Evolutionary conservation across 768 basidiomycete genomes (phyloP).

Genomic region (Pleurotus sapidus): DNA sequence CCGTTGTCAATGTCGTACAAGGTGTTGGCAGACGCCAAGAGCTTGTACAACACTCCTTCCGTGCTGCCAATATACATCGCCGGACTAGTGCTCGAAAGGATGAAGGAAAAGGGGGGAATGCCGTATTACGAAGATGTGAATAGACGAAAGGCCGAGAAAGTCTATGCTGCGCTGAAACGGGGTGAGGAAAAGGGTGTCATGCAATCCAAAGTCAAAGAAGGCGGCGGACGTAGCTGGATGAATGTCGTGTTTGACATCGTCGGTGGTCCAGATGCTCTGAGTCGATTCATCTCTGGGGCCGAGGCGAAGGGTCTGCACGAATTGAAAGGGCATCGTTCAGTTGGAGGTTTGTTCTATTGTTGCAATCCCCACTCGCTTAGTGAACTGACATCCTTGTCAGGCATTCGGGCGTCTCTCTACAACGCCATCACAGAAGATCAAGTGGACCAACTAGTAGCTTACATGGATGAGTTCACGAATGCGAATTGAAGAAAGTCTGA

Average conservation of each 20-base stretch:
- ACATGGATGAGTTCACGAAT: constrained; percentile 53
- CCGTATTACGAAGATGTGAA: constrained; percentile 65
- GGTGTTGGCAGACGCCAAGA: constrained; percentile 69
- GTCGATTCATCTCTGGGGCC: constrained; percentile 77
- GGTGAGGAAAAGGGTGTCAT: constrained; percentile 73
- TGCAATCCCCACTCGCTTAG: background rate
- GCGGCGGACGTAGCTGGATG: constrained; percentile 85
- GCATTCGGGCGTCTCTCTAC: constrained; percentile 84
- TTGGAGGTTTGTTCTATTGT: constrained; percentile 38
- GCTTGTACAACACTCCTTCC: constrained; percentile 91
- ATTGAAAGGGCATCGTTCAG: constrained; percentile 88
- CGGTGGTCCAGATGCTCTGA: constrained; percentile 64
- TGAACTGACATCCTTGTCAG: constrained; percentile 26
- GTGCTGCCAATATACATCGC: constrained; percentile 90
- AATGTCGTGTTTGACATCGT: constrained; percentile 85
- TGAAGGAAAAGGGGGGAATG: constrained; percentile 63
- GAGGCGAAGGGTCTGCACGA: constrained; percentile 78
- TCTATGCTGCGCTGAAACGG: constrained; percentile 71
- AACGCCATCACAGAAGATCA: constrained; percentile 83
- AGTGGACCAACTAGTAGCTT: constrained; percentile 56
- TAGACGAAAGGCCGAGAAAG: constrained; percentile 66
- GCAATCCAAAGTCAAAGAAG: constrained; percentile 66
- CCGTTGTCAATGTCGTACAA: constrained; percentile 85
- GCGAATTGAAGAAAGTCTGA: background rate
- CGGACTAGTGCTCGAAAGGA: constrained; percentile 77